phyloP scores from a whole-genome alignment of 768 basidiomycete genomes.

The Steccherinum ochraceum region DNA sequence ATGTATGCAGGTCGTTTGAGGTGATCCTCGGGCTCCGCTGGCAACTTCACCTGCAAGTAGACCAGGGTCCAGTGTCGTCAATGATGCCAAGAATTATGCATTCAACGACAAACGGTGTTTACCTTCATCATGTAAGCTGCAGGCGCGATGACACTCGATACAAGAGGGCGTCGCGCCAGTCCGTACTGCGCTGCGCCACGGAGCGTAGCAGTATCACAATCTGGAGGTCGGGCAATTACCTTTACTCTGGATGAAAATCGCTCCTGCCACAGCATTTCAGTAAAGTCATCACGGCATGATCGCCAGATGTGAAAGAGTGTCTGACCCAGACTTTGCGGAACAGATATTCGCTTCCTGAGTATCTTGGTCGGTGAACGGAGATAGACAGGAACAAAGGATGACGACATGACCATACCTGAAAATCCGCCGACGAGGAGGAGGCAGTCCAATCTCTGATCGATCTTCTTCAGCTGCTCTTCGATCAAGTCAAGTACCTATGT shows the following conservation, averaged over 20 bases:
- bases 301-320: no score
- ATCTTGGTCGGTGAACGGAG: no score
- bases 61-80: background rate
- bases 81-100: background rate
- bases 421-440: slow-evolving; percentile 89
- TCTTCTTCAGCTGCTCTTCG: slow-evolving; percentile 63
- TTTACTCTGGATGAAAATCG: slow-evolving; percentile 59
- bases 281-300: slow-evolving; percentile 3
- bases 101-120: slow-evolving; percentile 14
- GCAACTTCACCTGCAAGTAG: slow-evolving; percentile 66
- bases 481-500: slow-evolving; percentile 69
- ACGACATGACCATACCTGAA: slow-evolving; percentile 22
- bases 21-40: slow-evolving; percentile 81
- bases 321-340: slow-evolving; percentile 71
- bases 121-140: slow-evolving; percentile 86
- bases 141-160: slow-evolving; percentile 78
- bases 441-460: slow-evolving; percentile 72
- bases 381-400: background rate
- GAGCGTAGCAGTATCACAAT: slow-evolving; percentile 84
- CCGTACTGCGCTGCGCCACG: slow-evolving; percentile 89
- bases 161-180: slow-evolving; percentile 64
- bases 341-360: slow-evolving; percentile 71
- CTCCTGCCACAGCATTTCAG: slow-evolving; percentile 35
- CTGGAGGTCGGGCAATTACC: slow-evolving; percentile 77
- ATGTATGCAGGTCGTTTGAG: slow-evolving; percentile 84